Percentiles rank a stretch among this genome's conserved stretches.
These are phyloP conservation scores for Lentinula novae-zelandiae DNA, from an alignment of 1,284 basidiomycete species.

Conservation along the genomic window DNA sequence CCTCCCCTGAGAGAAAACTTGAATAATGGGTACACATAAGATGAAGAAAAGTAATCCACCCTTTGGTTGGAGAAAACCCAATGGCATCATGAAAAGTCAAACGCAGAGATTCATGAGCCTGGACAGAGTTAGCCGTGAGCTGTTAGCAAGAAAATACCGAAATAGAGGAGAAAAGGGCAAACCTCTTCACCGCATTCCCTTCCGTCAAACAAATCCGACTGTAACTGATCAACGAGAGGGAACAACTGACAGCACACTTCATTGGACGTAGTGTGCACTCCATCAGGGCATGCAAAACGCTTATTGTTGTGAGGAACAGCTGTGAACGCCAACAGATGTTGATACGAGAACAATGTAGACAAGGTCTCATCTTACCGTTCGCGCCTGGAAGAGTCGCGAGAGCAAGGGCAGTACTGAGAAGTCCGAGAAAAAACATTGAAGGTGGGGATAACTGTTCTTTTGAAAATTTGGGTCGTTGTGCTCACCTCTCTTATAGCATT, in stretches of 20 bases:
- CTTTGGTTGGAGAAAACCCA: slow-evolving; percentile 29
- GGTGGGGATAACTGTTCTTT: neutral
- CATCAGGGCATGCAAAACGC: slow-evolving; percentile 33
- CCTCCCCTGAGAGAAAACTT: slow-evolving; percentile 24
- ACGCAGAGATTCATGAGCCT: slow-evolving; percentile 37
- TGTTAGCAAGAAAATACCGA: neutral
- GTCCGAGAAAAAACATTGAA: slow-evolving; percentile 7
- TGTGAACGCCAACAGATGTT: slow-evolving; percentile 9
- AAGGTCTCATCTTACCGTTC: slow-evolving; percentile 16
- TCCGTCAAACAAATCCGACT: slow-evolving; percentile 36
- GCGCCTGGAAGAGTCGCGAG: neutral
- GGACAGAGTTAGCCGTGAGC: neutral
- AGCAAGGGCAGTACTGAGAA: slow-evolving; percentile 5
- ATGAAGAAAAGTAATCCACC: slow-evolving; percentile 17
- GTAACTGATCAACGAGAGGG: slow-evolving; percentile 34
- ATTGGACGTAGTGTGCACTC: slow-evolving; percentile 29
- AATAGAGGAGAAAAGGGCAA: neutral
- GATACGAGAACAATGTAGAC: neutral
- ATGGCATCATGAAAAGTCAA: slow-evolving; percentile 45
- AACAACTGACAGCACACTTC: slow-evolving; percentile 38
- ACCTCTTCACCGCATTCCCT: slow-evolving; percentile 40
- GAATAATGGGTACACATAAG: neutral
- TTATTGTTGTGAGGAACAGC: slow-evolving; percentile 23
- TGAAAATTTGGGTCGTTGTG: neutral
- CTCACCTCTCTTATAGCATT: neutral